Evolutionary conservation across 1,139 yeast genomes (phyloP), one percentile per base, ranked within the genome.

Genomic region (Diutina siamensis): DNA sequence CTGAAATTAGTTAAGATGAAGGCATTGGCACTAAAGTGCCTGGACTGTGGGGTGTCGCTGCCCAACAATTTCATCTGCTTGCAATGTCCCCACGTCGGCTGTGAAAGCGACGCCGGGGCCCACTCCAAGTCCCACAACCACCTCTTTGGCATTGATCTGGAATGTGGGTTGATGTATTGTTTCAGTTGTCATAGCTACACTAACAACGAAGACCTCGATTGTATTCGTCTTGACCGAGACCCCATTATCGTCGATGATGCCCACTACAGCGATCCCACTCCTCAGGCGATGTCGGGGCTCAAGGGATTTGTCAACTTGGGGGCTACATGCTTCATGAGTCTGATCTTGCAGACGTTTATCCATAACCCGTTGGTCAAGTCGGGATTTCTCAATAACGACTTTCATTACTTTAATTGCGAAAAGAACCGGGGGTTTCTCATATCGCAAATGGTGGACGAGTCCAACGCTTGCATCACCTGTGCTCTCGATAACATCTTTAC

Each of bases 261-360:
- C 17, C 32, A 33, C 10, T 71, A 65, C 47, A 44, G 53, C 18
- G 49, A 68, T n/a, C 94, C 95, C 3, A 60, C 74, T 1, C 71
- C 61, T 53, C 74, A 73, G 44, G 84, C 94, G 1, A 69, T 78
- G 2, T 74, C 80, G 15, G 97, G 97, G 0, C 65, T 92, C 22
- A 74, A 83, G 49, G 98, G 98, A 2, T 78, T 92, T 54, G 81
- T 88, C 47, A 92, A 92, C 60, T 78, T 92, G 77, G 98, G 98
- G 0, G 85, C 97, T 0, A 92, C 98, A 0, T 92, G 98, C 64
- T 92, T 86, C 64, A 89, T 92, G 85, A 84, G 95, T 52, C 85
- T 94, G 35, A 79, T 88, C 17, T 63, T 92, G 41, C 98, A 92
- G 64, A 78, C 94, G 0, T 64, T 89, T 42, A 69, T 92, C 46